Evolutionary conservation across 1,139 yeast species (phyloP).

Genomic region (Kodamaea alishanica): DNA sequence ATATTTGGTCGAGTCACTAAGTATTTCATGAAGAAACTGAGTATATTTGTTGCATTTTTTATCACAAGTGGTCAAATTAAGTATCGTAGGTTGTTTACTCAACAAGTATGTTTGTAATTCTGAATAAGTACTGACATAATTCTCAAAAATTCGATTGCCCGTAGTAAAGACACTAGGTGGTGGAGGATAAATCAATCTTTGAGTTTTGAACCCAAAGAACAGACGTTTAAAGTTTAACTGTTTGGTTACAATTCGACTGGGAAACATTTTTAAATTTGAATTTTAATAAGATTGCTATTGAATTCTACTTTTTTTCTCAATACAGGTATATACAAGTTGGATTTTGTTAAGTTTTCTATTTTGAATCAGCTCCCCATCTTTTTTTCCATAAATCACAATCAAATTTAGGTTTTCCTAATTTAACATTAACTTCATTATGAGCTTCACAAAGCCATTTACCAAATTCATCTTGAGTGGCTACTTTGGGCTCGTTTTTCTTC

Average conservation of each 20-base stretch:
- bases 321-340: not conserved
- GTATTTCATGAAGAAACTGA: constrained; percentile 54
- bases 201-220: constrained; percentile 8
- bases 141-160: constrained; percentile 38
- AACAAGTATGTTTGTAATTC: constrained; percentile 57
- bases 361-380: constrained; percentile 76
- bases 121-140: constrained; percentile 41
- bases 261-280: not conserved
- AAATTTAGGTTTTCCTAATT: constrained; percentile 79
- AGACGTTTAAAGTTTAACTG: not conserved
- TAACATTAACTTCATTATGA: constrained; percentile 83
- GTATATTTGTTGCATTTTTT: constrained; percentile 60
- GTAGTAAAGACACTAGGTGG: constrained; percentile 36
- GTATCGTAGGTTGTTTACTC: constrained; percentile 57
- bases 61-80: constrained; percentile 74
- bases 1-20: constrained; percentile 48
- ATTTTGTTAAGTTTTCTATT: not conserved
- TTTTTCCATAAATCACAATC: constrained; percentile 88
- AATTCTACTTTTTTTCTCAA: too few relatives aligned
- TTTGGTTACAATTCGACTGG: not conserved
- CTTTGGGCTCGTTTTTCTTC: constrained; percentile 58
- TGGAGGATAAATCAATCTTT: constrained; percentile 39
- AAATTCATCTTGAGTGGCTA: constrained; percentile 68
- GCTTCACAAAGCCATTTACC: constrained; percentile 95
- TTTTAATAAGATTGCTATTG: not conserved